Base-by-base conservation (phyloP, 2,329 filamentous ascomycete genomes). In the Grosmannia clavigera region DNA sequence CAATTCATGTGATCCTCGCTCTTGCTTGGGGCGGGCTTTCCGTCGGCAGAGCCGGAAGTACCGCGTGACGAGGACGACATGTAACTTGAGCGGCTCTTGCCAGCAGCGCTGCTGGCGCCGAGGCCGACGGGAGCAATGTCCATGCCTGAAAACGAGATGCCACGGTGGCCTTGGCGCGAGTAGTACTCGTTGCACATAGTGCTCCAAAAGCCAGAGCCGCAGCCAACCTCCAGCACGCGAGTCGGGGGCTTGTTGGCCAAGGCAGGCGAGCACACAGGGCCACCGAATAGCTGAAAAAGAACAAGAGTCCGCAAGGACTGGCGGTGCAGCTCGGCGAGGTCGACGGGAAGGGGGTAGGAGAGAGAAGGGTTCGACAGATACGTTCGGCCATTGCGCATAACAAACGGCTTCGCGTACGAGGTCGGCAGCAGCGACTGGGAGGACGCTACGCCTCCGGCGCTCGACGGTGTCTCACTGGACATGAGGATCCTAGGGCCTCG, bases 151-250 rank as follows among this genome's bases (percentile, higher is more conserved):
- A 95, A 96, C 5, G 83, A 82, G 27, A 95, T 85, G 62, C 84
- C 79, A 5, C 78, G 74, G 68, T 87, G 80, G 16, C 90, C 90
- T 56, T 82, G 79, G 60, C 58, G 61, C 11, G 81, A 78, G 69
- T 92, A 90, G 72, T 89, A 87, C 43, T 89, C 83, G 71, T 95
- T 87, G 70, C 90, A 95, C 76, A 90, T 85, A 73, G 88, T 86
- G 66, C 88, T 92, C 92, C 92, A 96, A 69, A 95, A 88, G 29
- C 84, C 92, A 25, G 87, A 87, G 22, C 92, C 92, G 71, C 92
- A 97, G 35, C 86, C 91, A 40, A 96, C 74, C 69, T 97, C 92
- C 29, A 97, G 78, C 33, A 97, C 86, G 64, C 84, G 85, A 67
- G 80, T 80, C 0, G 92, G 92, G 25, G 88, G 85, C 55, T 83